These are phyloP conservation scores for Priceomyces castillae DNA, from an alignment of 805 yeast genomes.

Conservation along the genomic window DNA sequence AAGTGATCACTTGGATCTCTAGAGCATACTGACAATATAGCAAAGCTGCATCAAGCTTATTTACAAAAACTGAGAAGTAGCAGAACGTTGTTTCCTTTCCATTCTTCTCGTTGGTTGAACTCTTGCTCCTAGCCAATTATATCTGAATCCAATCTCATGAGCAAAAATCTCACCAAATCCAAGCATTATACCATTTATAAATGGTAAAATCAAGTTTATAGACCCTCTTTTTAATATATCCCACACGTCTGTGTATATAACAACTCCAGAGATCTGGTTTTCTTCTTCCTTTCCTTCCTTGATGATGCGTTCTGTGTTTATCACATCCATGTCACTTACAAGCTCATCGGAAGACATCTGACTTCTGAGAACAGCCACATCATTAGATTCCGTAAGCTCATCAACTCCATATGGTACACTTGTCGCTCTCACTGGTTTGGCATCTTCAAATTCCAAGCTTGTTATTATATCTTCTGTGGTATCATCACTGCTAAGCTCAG, in stretches of 20 bases:
- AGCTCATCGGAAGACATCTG: constrained; percentile 32
- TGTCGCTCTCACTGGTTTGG: no score
- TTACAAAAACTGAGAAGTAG: constrained; percentile 17
- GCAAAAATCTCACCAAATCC: constrained; percentile 96
- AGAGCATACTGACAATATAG: no score
- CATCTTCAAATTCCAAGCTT: background rate
- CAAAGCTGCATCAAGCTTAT: background rate
- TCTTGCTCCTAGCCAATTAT: constrained; percentile 72
- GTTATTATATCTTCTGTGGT: background rate
- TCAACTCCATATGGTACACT: background rate
- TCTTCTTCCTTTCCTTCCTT: constrained; percentile 18
- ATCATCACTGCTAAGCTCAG: constrained; percentile 1
- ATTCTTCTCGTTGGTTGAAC: constrained; percentile 44
- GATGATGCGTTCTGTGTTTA: constrained; percentile 24
- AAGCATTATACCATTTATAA: constrained; percentile 89
- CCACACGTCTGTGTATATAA: constrained; percentile 28
- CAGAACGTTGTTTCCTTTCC: constrained; percentile 19
- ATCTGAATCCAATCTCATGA: constrained; percentile 82
- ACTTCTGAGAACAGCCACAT: constrained; percentile 18
- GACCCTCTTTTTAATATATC: constrained; percentile 49
- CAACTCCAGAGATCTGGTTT: constrained; percentile 10
- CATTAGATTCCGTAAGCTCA: constrained; percentile 10
- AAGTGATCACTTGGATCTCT: no score
- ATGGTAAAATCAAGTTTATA: constrained; percentile 79
- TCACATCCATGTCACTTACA: constrained; percentile 26